Percentiles rank a stretch among this genome's conserved stretches.
Conservation (phyloP, 208 protist genomes). For the Leishmania arabica region DNA sequence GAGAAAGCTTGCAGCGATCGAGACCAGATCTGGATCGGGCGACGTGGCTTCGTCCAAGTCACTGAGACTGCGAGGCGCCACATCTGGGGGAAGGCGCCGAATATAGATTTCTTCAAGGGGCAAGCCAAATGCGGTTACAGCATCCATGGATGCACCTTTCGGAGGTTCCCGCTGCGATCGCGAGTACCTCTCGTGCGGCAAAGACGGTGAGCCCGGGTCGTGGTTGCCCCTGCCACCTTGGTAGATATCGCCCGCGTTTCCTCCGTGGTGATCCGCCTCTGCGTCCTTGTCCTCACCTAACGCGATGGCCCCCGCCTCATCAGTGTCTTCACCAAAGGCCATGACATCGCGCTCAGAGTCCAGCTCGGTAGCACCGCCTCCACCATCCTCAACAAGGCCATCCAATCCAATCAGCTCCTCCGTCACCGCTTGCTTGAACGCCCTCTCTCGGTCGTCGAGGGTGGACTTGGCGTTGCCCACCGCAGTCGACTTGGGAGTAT, state of each 20-base stretch:
- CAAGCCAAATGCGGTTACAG: constrained; percentile 32
- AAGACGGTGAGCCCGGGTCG: background rate
- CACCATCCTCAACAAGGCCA: background rate
- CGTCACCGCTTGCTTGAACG: constrained; percentile 16
- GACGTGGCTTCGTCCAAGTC: constrained; percentile 64
- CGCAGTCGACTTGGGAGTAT: background rate
- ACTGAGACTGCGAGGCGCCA: constrained; percentile 79
- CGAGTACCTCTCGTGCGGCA: background rate
- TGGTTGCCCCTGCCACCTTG: background rate
- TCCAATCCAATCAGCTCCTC: constrained; percentile 38
- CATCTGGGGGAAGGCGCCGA: constrained; percentile 67
- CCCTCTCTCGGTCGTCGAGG: background rate
- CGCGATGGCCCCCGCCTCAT: background rate
- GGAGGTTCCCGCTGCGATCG: background rate
- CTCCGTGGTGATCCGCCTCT: background rate
- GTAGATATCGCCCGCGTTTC: background rate
- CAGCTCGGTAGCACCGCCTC: background rate
- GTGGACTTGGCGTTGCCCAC: background rate
- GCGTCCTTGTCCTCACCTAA: background rate
- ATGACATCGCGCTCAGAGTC: background rate
- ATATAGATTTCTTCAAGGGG: constrained; percentile 72
- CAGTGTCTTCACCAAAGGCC: background rate
- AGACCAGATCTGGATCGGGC: constrained; percentile 55
- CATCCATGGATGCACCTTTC: constrained; percentile 24
- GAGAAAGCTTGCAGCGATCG: constrained; percentile 58